Evolutionary conservation across 371 early-diverging fungal genomes (phyloP), one percentile per base, ranked within the genome.

Genomic region (Syncephalastrum sp.): DNA sequence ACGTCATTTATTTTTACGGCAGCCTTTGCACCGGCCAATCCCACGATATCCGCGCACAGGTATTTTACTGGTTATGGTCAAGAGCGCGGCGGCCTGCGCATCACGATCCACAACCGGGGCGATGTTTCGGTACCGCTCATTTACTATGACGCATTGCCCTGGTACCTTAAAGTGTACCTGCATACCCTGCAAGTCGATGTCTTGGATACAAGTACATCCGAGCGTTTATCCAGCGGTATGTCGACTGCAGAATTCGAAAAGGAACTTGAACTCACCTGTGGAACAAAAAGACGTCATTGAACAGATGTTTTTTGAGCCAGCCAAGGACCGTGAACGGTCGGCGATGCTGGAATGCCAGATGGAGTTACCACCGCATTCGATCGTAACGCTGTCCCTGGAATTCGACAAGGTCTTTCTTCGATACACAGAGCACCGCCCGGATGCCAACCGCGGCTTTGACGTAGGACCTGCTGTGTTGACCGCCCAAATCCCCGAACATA

Each of bases 401-500:
- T 95, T 93, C 64, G 96, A 95, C 67, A 91, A 88, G 65, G 89
- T 91, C 5, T 93, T 95, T 61, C 70, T 98, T 53, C 90, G 90
- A 67, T 95, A 96, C 67, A 93, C 94, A 0, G 97, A 98, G 68
- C 94, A 97, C 62, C 93, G 92, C 29, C 97, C 97, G 1, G 99
- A 98, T 69, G 93, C 98, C 5, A 93, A 95, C 69, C 83, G 96
- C 49, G 99, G 99, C 0, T 94, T 96, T 65, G 95, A 93, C 69
- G 80, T 97, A 38, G 94, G 93, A 8, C 69, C 79, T 54, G 77
- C 74, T 21, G 69, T 72, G 3, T 54, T 81, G 24, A 71, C 75
- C 12, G 58, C 70, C 38, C 65, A 56, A 53, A 47, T 76, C 45
- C 65, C 64, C 7, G 44, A 46, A 27, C 33, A 54, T 19, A 42